Percentiles rank a stretch among this genome's conserved stretches.
Conservation (phyloP, 1,139 yeast species). For the Suhomyces anneliseae region DNA sequence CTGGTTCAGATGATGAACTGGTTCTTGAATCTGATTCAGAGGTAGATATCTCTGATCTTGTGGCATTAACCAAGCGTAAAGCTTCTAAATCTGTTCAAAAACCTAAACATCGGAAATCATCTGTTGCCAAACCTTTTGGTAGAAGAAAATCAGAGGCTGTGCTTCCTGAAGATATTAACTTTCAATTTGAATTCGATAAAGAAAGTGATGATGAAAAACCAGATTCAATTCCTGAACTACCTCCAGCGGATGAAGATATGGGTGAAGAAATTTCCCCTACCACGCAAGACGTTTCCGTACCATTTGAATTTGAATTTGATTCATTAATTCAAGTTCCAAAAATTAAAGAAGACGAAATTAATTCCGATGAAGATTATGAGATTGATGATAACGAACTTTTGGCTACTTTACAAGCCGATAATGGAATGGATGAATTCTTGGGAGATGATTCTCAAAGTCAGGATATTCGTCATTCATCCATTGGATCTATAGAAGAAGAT, state of each 20-base stretch:
- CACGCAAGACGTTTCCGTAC: conserved; percentile 14
- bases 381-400: conserved; percentile 71
- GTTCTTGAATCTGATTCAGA: conserved; percentile 11
- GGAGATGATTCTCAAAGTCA: conserved; percentile 12
- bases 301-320: conserved; percentile 41
- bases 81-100: conserved; percentile 4
- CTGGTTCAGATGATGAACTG: conserved; percentile 6
- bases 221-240: conserved; percentile 16
- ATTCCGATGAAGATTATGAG: conserved; percentile 69
- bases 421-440: conserved; percentile 38
- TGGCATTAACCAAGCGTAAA: conserved; percentile 10
- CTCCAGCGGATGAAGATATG: conserved; percentile 54
- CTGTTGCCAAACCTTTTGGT: conserved; percentile 31
- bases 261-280: conserved; percentile 57
- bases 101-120: conserved; percentile 18
- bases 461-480: conserved; percentile 35
- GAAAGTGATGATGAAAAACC: conserved; percentile 16
- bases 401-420: conserved; percentile 64
- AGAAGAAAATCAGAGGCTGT: conserved; percentile 42
- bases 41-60: conserved; percentile 13
- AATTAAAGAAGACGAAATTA: conserved; percentile 51
- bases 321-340: conserved; percentile 48
- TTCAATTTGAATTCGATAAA: conserved; percentile 57
- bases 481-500: conserved; percentile 52
- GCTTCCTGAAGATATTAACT: conserved; percentile 52